Base-by-base conservation (phyloP, 331 rosid species). In the Cucumis variabilis region DNA sequence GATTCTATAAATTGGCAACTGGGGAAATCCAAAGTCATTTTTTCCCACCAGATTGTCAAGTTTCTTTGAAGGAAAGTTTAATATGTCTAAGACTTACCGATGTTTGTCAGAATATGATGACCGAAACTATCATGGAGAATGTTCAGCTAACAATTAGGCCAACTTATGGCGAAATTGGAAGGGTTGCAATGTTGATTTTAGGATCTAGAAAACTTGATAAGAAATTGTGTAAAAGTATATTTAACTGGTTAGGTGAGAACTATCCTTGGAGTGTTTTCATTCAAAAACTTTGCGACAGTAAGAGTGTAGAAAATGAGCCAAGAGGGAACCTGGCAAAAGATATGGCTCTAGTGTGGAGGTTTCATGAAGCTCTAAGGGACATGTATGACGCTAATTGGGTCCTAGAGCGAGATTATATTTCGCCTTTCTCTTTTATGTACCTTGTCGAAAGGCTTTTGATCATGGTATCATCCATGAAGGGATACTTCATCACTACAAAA, bases 361-460 rank as follows among this genome's bases (percentile, higher is more conserved):
- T 94, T 23, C 78, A 55, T 84, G 87, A 72, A 60, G 94, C 98
- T 66, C 81, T 94, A 80, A 20, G 1, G 11, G 87, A 88, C 83
- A 91, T 92, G 50, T 94, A 88, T 30, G 16, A 4, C 14, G 92
- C 51, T 19, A 83, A 96, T 58, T 91, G 93, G 94, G 65, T 1
- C 30, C 11, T 0, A 33, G 89, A 46, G 50, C 4, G 10, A 9
- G 95, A 94, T 84, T 93, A 92, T 72, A 91, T 96, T 24, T 89
- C 97, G 75, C 97, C 98, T 13, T 82, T 82, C 85, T 93, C 93
- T 90, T 94, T 94, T 85, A 62, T 93, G 82, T 91, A 94, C 87
- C 97, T 96, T 37, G 80, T 93, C 21, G 98, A 96, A 85, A 92
- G 92, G 65, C 89, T 96, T 81, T 73, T 92, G 80, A 77, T 92